Base-by-base conservation (phyloP, 306 rosid genomes). In the Inga oerstediana region DNA sequence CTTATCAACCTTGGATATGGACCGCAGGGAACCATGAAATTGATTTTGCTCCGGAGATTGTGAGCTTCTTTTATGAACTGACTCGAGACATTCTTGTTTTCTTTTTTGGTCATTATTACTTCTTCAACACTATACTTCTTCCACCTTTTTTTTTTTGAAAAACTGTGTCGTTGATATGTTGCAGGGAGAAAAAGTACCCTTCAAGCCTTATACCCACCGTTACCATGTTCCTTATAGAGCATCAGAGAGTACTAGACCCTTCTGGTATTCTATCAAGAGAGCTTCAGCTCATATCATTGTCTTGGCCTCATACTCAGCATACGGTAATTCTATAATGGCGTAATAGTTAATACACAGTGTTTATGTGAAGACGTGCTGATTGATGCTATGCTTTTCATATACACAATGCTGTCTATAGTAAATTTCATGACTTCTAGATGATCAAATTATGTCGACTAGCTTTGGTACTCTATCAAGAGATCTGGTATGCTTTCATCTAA, bases 1-100 rank as follows among this genome's bases (percentile, higher is more conserved):
- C 99, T 71, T 92, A 92, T 92, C 98, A 96, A 85, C 98, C 99
- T 10, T 96, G 99, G 99, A 93, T 95, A 83, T 95, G 99, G 97
- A 93, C 98, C 8, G 90, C 92, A 24, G 99, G 98, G 70, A 95
- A 95, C 86, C 98, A 95, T 83, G 99, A 93, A 83, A 45, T 95
- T 56, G 94, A 91, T 85, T 93, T 87, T 84, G 91, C 46, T 54
- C 98, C 98, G n/a, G 87, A 92, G 83, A 84, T 95, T 43, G 99
- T 93, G 75, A 91, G 93, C 48, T 35, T 89, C 72, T 67, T 19
- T 13, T 44, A 20, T 56, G 13, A 76, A 37, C 72, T 71, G 4
- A 8, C 56, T 65, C 7, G 41, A 46, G 39, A 13, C 41, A 6
- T 45, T 14, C 7, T 12, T 27, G 30, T 27, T 27, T 24, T 45